Evolutionary conservation across 371 early-diverging fungal species (phyloP), one percentile per base, ranked within the genome.

Genomic region (Mortierella sp.): DNA sequence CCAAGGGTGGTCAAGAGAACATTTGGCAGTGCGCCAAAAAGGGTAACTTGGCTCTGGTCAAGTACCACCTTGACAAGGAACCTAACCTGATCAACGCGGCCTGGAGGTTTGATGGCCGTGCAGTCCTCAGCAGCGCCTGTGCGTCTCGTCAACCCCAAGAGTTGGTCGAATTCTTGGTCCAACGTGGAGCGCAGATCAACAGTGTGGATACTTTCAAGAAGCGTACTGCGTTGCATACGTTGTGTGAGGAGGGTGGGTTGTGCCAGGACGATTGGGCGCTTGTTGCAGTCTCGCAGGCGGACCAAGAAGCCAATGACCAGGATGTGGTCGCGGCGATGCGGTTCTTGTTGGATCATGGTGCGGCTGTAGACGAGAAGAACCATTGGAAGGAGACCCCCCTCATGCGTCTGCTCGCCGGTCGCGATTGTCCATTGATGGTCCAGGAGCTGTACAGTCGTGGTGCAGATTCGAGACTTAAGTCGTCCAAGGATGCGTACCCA

Each of bases 391-490:
- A 86, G 69, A 86, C 86, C 0, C 72, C 77, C 3, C 46, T 86
- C 69, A 86, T 86, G 86, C 78, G 77, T 50, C 46, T 86, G 34
- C 67, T 78, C 40, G 79, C 82, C 16, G 86, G 79, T 50, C 79
- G 86, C 0, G 86, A 86, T 34, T 81, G 82, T 44, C 82, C 82
- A 9, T 71, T 86, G 57, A 86, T 86, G 86, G 86, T 86, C 2
- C 86, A 86, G 72, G 86, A 86, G 71, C 55, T 86, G 53, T 86
- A 86, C 75, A 81, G 79, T n/a, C 81, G 86, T 46, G 86, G 86
- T 37, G 82, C 86, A 0, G 86, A 86, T 28, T 69, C 86, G 19
- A 75, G 86, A 28, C 67, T 86, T 34, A 86, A 81, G 79, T 79
- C 81, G 16, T 84, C 84, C 50, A 86, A 86, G 74, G 86, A 86